Percentiles rank a stretch among this genome's conserved stretches.
Evolutionary conservation across 176 grass and related monocot genomes (phyloP).

Genomic region (Poa pratensis): DNA sequence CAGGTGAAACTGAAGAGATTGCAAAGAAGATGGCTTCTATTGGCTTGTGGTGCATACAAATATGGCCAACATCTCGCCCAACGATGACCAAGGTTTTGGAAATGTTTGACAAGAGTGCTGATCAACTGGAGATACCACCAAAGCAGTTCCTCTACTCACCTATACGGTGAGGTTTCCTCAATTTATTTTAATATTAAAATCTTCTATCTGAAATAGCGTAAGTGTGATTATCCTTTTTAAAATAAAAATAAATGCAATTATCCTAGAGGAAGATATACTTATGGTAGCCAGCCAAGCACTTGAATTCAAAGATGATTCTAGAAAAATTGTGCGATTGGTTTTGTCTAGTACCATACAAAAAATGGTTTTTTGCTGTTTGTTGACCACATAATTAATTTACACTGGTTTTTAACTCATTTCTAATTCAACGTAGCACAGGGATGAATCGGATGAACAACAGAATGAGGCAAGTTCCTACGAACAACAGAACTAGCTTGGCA

Average conservation of each 20-base stretch:
- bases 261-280: neutral
- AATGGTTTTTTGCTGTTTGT: neutral
- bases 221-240: neutral
- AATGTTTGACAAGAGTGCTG: constrained; percentile 35
- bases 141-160: constrained; percentile 27
- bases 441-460: neutral
- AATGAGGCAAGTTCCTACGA: neutral
- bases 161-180: neutral
- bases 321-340: neutral
- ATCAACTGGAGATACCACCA: constrained; percentile 36
- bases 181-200: neutral
- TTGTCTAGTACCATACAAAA: neutral
- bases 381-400: neutral
- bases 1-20: constrained; percentile 13
- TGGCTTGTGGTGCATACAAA: constrained; percentile 44
- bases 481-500: neutral
- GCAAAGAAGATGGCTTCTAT: constrained; percentile 40
- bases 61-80: constrained; percentile 34
- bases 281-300: neutral
- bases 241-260: neutral
- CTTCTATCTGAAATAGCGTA: neutral
- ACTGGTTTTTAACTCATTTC: neutral
- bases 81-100: constrained; percentile 38
- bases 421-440: no score
- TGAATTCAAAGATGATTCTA: neutral